Evolutionary conservation across 163 green algal species (phyloP), one percentile per base, ranked within the genome.

Genomic region (Scenedesmus sp.): DNA sequence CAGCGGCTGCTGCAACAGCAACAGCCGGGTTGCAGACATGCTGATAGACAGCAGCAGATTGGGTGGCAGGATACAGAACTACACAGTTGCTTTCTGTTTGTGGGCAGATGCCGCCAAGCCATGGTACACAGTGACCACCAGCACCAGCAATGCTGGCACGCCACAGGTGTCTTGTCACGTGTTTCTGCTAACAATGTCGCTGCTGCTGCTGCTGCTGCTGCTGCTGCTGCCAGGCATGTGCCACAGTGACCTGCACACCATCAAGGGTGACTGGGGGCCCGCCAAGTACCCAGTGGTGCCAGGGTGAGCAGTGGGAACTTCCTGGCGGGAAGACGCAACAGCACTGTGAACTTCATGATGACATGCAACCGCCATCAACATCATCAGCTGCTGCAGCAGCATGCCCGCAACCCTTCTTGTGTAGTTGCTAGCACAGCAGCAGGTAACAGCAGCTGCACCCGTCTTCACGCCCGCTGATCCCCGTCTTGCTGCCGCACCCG

Each of bases 181-280:
- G 9, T 70, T 23, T 16, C 8, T 70, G 62, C 18, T 60, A 52
- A 23, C 87, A 8, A 46, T 76, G 9, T 70, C 5, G 34, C 18
- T 8, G 13, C 54, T 85, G 76, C 26, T 85, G 54, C 81, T 86
- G 52, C 81, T 86, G 52, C 55, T 86, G 55, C 55, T 86, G 81
- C 70, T 79, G 77, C 77, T 88, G 56, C 56, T 66, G 55, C 13
- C 82, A 82, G 96, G 96, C 91, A 96, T 99, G 83, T 99, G 97
- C 94, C 97, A 99, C 91, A 95, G 89, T 18, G 97, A 99, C 93
- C 83, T 97, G 55, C 97, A 98, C 94, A 95, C 96, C 88, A 93
- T 96, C 90, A 95, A 94, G 20, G 93, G 94, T 86, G 97, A 98
- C 88, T 98, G 97, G 97, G 91, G 87, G 6, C 90, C 84, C 2